A percentile compares a stretch with the other conserved stretches of the same genome.
These are phyloP conservation scores for Colletotrichum salicis DNA, from an alignment of 2,329 filamentous ascomycete genomes.

Conservation along the genomic window DNA sequence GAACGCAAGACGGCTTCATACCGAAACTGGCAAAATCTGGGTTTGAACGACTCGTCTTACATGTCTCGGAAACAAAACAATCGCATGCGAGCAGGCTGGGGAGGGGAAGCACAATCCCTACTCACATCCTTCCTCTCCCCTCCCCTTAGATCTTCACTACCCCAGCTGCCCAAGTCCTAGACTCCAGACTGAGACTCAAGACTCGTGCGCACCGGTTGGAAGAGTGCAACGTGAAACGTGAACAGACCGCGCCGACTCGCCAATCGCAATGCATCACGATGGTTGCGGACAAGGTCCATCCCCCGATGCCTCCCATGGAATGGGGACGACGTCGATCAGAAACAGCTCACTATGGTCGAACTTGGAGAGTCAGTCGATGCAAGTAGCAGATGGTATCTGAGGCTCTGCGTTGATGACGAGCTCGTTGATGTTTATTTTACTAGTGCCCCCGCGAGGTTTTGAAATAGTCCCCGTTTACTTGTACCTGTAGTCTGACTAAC, in stretches of 20 bases:
- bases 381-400: background rate
- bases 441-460: background rate
- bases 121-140: background rate
- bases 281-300: background rate
- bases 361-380: background rate
- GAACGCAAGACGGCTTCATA: background rate
- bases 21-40: background rate
- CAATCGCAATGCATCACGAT: background rate
- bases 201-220: background rate
- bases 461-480: background rate
- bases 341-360: background rate
- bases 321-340: background rate
- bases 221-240: constrained; percentile 9
- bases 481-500: background rate
- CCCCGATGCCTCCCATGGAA: background rate
- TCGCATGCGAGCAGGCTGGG: background rate
- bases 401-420: background rate
- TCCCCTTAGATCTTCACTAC: background rate
- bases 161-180: background rate
- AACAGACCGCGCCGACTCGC: background rate
- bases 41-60: constrained; percentile 23
- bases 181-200: background rate
- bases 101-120: background rate
- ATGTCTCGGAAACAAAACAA: constrained; percentile 20
- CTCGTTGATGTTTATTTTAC: background rate